Conservation (phyloP, 2,329 filamentous ascomycete genomes). For the Colletotrichum orchidophilum region DNA sequence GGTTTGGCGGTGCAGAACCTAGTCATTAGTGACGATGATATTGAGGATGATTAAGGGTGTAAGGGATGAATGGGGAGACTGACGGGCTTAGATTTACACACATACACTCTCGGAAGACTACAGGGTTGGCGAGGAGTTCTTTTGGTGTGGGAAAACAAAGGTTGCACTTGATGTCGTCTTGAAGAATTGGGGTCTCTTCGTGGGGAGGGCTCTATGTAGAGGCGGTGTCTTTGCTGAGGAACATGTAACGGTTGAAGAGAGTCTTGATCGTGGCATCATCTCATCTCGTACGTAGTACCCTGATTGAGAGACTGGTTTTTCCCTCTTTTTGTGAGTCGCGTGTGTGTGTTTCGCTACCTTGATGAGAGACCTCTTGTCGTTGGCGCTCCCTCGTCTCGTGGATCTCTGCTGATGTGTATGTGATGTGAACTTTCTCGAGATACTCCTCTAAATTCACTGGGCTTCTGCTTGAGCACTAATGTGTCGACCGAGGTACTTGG, state of each 20-base stretch:
- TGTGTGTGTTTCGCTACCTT: too few species aligned
- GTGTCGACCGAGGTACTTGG: too few species aligned
- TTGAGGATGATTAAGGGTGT: slow-evolving; percentile 66
- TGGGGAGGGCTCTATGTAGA: background rate
- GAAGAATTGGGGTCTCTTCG: rapidly evolving
- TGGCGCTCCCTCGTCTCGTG: too few species aligned
- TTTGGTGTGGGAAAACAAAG: background rate
- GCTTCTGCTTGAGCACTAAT: too few species aligned
- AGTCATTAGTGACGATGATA: slow-evolving; percentile 84
- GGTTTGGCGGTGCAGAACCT: slow-evolving; percentile 69
- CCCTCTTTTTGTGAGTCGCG: too few species aligned
- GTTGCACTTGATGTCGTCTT: rapidly evolving
- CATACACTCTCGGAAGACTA: too few species aligned
- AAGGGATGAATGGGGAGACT: background rate
- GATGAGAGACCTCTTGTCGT: too few species aligned
- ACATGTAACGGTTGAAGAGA: background rate
- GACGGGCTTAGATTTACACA: background rate
- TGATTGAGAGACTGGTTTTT: background rate
- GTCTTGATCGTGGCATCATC: background rate
- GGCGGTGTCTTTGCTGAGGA: background rate
- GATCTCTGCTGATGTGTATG: too few species aligned
- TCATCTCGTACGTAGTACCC: rapidly evolving
- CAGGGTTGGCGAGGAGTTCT: background rate
- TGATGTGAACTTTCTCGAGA: too few species aligned
- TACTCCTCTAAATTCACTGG: too few species aligned